Evolutionary conservation across 1,284 basidiomycete species (phyloP).

Genomic region (Malassezia globosa): DNA sequence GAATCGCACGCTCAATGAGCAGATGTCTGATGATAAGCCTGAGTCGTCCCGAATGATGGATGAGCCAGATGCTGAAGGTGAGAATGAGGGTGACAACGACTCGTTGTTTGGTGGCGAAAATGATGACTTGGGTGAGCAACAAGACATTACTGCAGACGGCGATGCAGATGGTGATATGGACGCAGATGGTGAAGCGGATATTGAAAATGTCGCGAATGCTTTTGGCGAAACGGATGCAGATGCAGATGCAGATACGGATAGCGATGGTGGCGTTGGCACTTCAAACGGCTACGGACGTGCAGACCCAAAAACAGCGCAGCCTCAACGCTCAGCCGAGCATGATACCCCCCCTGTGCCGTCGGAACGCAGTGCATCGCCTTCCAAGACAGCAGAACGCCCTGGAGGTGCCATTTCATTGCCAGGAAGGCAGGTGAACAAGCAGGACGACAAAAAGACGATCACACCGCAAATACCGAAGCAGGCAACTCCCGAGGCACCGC

Average conservation of each 20-base stretch:
- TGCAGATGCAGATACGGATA: background rate
- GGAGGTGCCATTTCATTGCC: background rate
- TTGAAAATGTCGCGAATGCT: conserved; percentile 15
- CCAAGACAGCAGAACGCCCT: too few species aligned
- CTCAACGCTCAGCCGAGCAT: too few species aligned
- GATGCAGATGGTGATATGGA: conserved; percentile 16
- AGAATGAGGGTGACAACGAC: conserved; percentile 27
- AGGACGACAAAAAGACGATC: too few species aligned
- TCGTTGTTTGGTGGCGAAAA: conserved; percentile 21
- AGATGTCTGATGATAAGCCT: conserved; percentile 16
- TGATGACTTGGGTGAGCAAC: conserved; percentile 14
- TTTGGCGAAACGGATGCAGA: background rate
- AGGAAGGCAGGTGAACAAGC: too few species aligned
- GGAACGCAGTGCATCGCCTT: too few species aligned
- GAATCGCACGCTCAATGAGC: conserved; percentile 21
- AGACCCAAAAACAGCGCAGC: too few species aligned
- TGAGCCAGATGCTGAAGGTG: conserved; percentile 27
- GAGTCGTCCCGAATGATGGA: conserved; percentile 20
- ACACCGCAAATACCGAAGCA: too few species aligned
- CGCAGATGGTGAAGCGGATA: conserved; percentile 22
- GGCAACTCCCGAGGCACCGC: too few species aligned
- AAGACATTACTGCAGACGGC: conserved; percentile 22
- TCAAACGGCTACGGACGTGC: too few species aligned
- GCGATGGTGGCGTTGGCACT: too few species aligned
- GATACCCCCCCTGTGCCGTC: background rate